Conservation (phyloP, 495 filamentous ascomycete genomes). For the Neurospora discreta region DNA sequence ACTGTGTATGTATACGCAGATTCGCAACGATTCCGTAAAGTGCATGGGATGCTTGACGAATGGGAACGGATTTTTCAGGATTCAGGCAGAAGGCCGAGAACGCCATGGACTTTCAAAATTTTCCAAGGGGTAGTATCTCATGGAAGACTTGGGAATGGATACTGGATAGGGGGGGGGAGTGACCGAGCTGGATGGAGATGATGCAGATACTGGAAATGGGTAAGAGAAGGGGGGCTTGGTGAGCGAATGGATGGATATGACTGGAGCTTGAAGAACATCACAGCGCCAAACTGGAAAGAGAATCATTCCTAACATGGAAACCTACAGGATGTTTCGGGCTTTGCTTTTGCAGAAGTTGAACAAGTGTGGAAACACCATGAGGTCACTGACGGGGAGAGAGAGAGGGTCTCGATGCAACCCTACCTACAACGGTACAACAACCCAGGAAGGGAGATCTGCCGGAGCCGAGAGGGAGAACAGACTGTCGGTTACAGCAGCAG, state of each 20-base stretch:
- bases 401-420: not conserved
- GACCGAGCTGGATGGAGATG: not conserved
- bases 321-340: not conserved
- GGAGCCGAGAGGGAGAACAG: not conserved
- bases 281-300: not conserved
- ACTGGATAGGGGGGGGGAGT: not conserved
- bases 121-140: not conserved
- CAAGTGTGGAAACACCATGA: not conserved
- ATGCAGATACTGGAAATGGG: not conserved
- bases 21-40: not conserved
- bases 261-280: not conserved
- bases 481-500: not conserved
- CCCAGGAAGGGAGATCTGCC: not conserved
- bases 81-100: not conserved
- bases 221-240: not conserved
- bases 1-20: too few relatives aligned
- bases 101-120: not conserved
- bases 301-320: not conserved
- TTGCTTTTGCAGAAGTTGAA: not conserved
- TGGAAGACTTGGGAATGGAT: not conserved
- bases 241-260: not conserved
- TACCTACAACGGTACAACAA: not conserved
- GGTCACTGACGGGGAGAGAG: not conserved
- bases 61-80: not conserved
- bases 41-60: not conserved